phyloP scores from a whole-genome alignment of 129 eudicot genomes.

The Logfia minima region DNA sequence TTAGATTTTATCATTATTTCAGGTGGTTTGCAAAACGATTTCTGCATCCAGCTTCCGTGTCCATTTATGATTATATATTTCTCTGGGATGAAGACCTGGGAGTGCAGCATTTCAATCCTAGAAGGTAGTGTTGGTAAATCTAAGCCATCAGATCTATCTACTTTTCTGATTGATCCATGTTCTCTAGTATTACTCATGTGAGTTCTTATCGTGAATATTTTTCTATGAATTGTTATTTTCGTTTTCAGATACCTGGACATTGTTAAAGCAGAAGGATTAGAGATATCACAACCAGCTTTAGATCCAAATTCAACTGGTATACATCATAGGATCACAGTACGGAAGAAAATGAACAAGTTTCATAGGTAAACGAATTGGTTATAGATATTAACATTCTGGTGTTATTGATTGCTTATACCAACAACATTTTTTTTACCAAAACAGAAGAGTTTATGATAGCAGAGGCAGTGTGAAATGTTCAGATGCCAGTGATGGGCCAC shows the following conservation, averaged over 20 bases:
- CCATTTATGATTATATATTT: slow-evolving; percentile 84
- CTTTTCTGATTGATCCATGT: background rate
- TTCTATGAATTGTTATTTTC: background rate
- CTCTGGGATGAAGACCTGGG: slow-evolving; percentile 99
- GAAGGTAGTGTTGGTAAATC: slow-evolving; percentile 54
- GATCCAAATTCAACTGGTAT: slow-evolving; percentile 95
- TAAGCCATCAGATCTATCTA: background rate
- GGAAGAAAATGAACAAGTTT: slow-evolving; percentile 51
- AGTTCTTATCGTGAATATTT: background rate
- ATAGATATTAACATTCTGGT: background rate
- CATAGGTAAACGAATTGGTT: slow-evolving; percentile 54
- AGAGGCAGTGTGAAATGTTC: slow-evolving; percentile 82
- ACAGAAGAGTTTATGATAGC: slow-evolving; percentile 83
- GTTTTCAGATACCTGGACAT: slow-evolving; percentile 69
- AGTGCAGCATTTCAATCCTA: slow-evolving; percentile 75
- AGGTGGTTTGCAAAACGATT: slow-evolving; percentile 99
- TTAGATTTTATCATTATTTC: background rate
- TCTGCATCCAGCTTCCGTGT: slow-evolving; percentile 86
- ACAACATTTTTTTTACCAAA: background rate
- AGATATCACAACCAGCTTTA: slow-evolving; percentile 97
- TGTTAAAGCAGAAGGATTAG: slow-evolving; percentile 73
- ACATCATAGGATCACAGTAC: slow-evolving; percentile 90
- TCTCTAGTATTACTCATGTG: background rate
- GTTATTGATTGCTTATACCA: slow-evolving; percentile 11
- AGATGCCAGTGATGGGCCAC: slow-evolving; percentile 79